Percentiles rank a stretch among this genome's conserved stretches.
These are phyloP conservation scores for Aspergillus neoniger DNA, from an alignment of 2,329 filamentous ascomycete genomes.

Conservation along the genomic window DNA sequence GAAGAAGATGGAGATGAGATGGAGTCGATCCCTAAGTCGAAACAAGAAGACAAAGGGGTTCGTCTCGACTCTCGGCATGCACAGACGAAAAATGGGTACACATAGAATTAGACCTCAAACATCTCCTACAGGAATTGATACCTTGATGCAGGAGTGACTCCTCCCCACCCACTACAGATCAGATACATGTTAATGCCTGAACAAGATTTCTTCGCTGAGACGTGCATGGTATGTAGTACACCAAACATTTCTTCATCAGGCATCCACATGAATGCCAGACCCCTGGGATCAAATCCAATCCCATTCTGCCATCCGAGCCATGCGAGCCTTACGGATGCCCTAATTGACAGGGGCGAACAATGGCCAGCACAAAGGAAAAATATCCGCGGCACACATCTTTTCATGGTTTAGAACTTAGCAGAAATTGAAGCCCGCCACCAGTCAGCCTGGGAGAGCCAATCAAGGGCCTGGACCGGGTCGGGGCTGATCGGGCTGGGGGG, in stretches of 20 bases:
- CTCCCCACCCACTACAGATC: neutral
- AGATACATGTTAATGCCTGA: neutral
- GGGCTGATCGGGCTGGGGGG: constrained; percentile 12
- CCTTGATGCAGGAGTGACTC: neutral
- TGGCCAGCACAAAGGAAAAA: neutral
- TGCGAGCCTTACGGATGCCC: neutral
- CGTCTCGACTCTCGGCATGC: neutral
- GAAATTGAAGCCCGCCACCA: neutral
- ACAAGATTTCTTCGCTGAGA: neutral
- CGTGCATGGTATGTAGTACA: neutral
- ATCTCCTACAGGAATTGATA: neutral
- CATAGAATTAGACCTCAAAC: neutral
- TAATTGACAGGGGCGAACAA: neutral
- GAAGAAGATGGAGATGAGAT: constrained; percentile 6
- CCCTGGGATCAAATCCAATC: neutral
- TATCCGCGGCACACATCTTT: neutral
- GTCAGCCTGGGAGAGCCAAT: constrained; percentile 5
- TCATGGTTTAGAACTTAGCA: neutral
- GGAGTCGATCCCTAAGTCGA: constrained; percentile 5
- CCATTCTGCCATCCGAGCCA: neutral
- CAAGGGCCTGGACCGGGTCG: neutral
- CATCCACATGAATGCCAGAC: constrained; percentile 4
- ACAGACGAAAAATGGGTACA: neutral
- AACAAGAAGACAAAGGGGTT: neutral
- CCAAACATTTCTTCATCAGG: constrained; percentile 1